Base-by-base conservation (phyloP, 352 stramenopile species). In the Globisporangium ultimum region DNA sequence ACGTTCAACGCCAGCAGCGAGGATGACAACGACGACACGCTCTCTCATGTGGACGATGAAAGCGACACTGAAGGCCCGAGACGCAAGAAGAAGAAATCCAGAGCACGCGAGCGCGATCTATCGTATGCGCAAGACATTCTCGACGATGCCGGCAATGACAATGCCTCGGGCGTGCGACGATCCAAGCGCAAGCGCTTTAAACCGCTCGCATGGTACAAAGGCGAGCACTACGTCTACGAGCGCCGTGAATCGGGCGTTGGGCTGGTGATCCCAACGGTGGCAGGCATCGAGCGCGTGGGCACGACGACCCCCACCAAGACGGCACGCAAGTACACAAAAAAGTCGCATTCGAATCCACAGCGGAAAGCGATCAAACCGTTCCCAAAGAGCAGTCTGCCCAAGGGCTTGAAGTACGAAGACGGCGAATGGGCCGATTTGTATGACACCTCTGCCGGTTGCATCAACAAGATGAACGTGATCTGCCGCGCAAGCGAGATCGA, bases 171-270 rank as follows among this genome's bases (percentile, higher is more conserved):
- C 1, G 68, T 92, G 36, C 84, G 86, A 53, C 80, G 86, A 8
- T 93, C 83, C 7, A 92, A 90, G 62, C 76, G 86, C 32, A 74
- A 72, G 54, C 80, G 86, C 9, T 93, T 85, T 58, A 91, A 91
- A 77, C 86, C 86, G 20, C 70, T 95, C n/a, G 86, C 71, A 14
- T 95, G 86, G 86, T 95, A 93, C 71, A 93, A 93, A 58, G 85
- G 84, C 47, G 86, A 95, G 62, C 80, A 91, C 55, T 92, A 87
- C 60, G 79, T 95, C 50, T 95, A 90, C 53, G 84, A 93, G 55
- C 82, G 86, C 14, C 87, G 78, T 4, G 83, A 90, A 45, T 84
- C 84, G 17, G 86, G 86, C n/a, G 80, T 95, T 5, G 86, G 86
- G 9, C 66, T 87, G 9, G 83, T 93, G 46, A 78, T 95, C 54